Evolutionary conservation across 345 rosid species (phyloP), one percentile per base, ranked within the genome.

Genomic region (Dovyalis caffra): DNA sequence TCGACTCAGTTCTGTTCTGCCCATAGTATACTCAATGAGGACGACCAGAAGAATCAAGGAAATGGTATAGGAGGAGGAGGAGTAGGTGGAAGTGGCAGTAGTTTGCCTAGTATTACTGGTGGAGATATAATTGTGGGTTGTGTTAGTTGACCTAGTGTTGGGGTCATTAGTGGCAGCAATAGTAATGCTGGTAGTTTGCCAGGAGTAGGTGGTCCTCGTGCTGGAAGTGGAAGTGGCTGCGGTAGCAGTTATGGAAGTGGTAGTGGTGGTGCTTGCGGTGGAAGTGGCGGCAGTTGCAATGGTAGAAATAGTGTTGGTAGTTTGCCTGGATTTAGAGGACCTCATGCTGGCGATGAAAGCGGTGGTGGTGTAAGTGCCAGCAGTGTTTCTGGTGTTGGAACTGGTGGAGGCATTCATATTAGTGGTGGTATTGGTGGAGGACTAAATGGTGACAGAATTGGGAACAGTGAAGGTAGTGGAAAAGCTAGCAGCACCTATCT

Each of bases 11-110:
- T n/a, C n/a, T n/a, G 62, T 64, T 73, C 69, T 64, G 8, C 61
- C 20, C 11, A 32, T 34, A 64, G 60, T 21, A 32, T 73, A 57
- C 37, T 29, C 8, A 16, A 2, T 18, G 40, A n/a, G n/a, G n/a
- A n/a, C n/a, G n/a, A n/a, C n/a, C n/a, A 38, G 10, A 60, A 38
- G 67, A 38, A 72, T 9, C 14, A 61, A 18, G 75, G 40, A 72
- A 26, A 16, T 53, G 63, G n/a, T 23, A 26, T 1, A 18, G 66
- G 56, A 5, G n/a, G 11, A 11, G 34, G 64, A 1, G 5, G 11
- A n/a, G n/a, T n/a, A 15, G 51, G 9, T 25, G 40, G 60, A 26
- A 21, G 8, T 28, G 28, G 11, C 10, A 16, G 73, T 45, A 70
- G 23, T 28, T 8, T 4, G 8, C 8, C 6, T 40, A 6, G 40